A percentile compares a stretch with the other conserved stretches of the same genome.
Evolutionary conservation across 352 stramenopile species (phyloP).

Genomic region (Halophytophthora batemanensis): DNA sequence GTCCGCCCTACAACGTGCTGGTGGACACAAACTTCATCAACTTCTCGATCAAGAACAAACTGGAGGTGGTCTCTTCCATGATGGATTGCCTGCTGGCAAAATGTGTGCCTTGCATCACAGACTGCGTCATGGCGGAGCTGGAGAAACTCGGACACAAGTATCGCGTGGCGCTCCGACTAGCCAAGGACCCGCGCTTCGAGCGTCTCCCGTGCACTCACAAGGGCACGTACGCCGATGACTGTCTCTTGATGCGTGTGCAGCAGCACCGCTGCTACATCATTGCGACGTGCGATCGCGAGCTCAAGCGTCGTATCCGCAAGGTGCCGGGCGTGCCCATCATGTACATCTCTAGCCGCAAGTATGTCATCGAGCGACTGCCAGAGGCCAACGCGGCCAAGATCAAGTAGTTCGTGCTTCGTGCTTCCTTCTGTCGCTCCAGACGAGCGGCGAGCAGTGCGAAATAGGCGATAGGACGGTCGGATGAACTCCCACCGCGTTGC

Average conservation of each 20-base stretch:
- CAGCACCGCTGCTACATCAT: slow-evolving; percentile 99
- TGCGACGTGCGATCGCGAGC: slow-evolving; percentile 99
- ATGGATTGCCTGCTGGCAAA: slow-evolving; percentile 99
- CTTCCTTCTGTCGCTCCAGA: too few species aligned
- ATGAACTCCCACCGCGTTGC: slow-evolving; percentile 5
- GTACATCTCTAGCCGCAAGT: slow-evolving; percentile 99
- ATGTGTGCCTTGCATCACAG: slow-evolving; percentile 97
- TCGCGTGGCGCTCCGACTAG: slow-evolving; percentile 87
- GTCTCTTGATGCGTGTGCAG: slow-evolving; percentile 89
- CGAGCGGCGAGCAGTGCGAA: slow-evolving; percentile 15
- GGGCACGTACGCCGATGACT: slow-evolving; percentile 99
- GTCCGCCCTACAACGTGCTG: slow-evolving; percentile 97
- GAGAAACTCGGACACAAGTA: slow-evolving; percentile 99
- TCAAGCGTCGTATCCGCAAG: slow-evolving; percentile 98
- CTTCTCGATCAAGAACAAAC: slow-evolving; percentile 99
- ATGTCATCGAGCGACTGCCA: slow-evolving; percentile 99
- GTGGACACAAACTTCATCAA: slow-evolving; percentile 99
- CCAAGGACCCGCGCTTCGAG: slow-evolving; percentile 98
- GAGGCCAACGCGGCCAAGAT: slow-evolving; percentile 93
- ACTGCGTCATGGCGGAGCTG: slow-evolving; percentile 99
- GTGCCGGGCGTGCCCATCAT: slow-evolving; percentile 99
- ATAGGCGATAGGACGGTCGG: slow-evolving; percentile 13
- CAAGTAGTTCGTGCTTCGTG: slow-evolving; percentile 47
- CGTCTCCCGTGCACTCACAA: slow-evolving; percentile 98
- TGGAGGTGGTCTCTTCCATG: slow-evolving; percentile 99